Percentiles rank a stretch among this genome's conserved stretches.
phyloP scores from a whole-genome alignment of 2,329 filamentous ascomycete genomes.

The Zalaria obscura region DNA sequence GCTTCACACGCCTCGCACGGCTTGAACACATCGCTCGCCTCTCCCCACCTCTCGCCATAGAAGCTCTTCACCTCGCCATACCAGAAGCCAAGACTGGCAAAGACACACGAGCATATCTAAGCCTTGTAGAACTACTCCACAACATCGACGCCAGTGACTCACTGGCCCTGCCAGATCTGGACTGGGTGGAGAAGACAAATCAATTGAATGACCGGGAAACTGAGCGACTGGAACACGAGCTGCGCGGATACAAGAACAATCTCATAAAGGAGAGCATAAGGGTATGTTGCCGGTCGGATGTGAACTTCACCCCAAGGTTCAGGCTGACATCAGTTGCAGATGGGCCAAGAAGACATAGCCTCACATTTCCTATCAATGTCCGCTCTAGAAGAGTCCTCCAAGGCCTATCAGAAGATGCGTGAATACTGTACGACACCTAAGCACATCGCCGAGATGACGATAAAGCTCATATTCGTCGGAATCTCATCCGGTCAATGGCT shows the following conservation, averaged over 20 bases:
- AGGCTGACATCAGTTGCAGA: conserved; percentile 35
- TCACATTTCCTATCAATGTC: conserved; percentile 60
- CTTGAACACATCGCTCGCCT: conserved; percentile 68
- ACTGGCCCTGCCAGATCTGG: conserved; percentile 50
- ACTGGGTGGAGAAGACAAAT: conserved; percentile 61
- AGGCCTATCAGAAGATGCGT: conserved; percentile 75
- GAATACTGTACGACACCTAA: conserved; percentile 74
- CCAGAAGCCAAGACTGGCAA: conserved; percentile 60
- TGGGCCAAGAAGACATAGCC: conserved; percentile 88
- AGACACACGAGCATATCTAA: conserved; percentile 58
- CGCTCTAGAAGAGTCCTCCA: conserved; percentile 55
- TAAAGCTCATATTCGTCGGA: conserved; percentile 62
- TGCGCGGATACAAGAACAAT: conserved; percentile 93
- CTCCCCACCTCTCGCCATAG: conserved; percentile 60
- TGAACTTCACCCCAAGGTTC: background rate
- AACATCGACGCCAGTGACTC: conserved; percentile 51
- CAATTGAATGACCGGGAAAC: conserved; percentile 56
- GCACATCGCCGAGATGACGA: conserved; percentile 70
- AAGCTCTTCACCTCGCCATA: conserved; percentile 69
- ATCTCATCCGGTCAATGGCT: conserved; percentile 67
- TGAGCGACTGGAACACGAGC: conserved; percentile 63
- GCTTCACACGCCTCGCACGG: conserved; percentile 66
- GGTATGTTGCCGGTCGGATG: conserved; percentile 33
- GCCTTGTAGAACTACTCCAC: conserved; percentile 52
- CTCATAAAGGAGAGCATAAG: conserved; percentile 93